A percentile compares a stretch with the other conserved stretches of the same genome.
Conservation (phyloP, 192 early-diverging fungal genomes). For the Coemansia sp. region DNA sequence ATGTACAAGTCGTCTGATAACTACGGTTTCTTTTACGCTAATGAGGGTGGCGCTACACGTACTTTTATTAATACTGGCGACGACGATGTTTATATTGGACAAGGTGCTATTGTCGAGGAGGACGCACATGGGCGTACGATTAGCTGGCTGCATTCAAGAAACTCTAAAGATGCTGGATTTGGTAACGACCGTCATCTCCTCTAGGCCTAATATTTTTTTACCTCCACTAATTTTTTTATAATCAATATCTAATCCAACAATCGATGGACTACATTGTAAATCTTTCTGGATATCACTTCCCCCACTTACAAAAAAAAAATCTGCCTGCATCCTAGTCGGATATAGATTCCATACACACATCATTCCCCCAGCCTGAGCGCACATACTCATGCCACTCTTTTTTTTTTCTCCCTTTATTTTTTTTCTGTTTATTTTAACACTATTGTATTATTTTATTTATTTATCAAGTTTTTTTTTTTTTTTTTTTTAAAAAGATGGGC, state of each 20-base stretch:
- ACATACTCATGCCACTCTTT: background rate
- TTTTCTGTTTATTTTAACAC: background rate
- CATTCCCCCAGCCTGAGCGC: background rate
- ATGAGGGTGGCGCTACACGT: background rate
- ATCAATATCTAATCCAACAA: background rate
- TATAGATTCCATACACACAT: background rate
- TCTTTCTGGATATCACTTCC: background rate
- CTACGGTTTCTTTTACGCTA: constrained; percentile 16
- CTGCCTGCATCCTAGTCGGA: no score
- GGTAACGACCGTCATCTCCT: background rate
- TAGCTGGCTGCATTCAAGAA: background rate
- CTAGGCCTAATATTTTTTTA: background rate
- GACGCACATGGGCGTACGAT: background rate
- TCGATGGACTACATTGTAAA: background rate
- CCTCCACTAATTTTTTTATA: background rate
- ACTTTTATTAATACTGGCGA: background rate
- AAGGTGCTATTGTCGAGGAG: background rate
- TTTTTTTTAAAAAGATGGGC: constrained; percentile 3
- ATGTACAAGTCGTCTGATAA: background rate
- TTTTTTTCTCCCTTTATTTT: background rate
- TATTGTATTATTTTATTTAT: background rate
- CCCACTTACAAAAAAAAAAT: no score
- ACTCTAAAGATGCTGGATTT: constrained; percentile 6
- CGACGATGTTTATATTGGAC: background rate
- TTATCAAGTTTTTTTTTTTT: background rate